Conservation (phyloP, 805 yeast genomes). For the Candida sithepensis region DNA sequence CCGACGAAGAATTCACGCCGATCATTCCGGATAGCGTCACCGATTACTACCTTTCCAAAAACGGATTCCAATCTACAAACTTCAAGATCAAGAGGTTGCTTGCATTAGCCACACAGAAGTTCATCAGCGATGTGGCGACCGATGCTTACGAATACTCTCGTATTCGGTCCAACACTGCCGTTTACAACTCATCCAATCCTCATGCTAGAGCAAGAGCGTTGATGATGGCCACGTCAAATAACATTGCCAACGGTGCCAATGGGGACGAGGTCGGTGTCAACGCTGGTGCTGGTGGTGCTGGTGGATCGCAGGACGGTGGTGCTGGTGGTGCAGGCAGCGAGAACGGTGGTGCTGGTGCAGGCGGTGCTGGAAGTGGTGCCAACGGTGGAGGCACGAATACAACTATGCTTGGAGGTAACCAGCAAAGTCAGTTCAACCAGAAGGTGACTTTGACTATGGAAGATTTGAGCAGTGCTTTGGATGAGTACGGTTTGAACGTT, state of each 20-base stretch:
- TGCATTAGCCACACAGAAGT: constrained; percentile 95
- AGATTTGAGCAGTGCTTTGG: constrained; percentile 85
- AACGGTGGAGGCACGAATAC: not conserved
- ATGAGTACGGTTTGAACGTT: constrained; percentile 80
- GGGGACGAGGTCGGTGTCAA: constrained; percentile 4
- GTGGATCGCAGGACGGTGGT: not conserved
- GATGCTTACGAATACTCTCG: constrained; percentile 96
- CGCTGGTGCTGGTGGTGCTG: constrained; percentile 25
- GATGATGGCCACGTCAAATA: constrained; percentile 50
- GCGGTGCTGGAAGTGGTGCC: not conserved
- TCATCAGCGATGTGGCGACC: constrained; percentile 88
- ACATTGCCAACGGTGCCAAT: constrained; percentile 21
- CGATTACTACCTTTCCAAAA: constrained; percentile 75
- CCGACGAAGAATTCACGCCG: constrained; percentile 92
- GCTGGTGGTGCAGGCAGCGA: constrained; percentile 12
- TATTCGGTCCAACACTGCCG: constrained; percentile 83
- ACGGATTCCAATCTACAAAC: constrained; percentile 82
- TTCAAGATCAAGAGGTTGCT: constrained; percentile 74
- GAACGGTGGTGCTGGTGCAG: constrained; percentile 6
- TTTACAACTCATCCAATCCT: constrained; percentile 81
- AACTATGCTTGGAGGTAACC: constrained; percentile 7
- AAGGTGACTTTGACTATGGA: constrained; percentile 90
- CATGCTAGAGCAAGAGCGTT: constrained; percentile 80
- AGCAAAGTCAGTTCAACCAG: constrained; percentile 24
- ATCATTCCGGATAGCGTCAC: constrained; percentile 96